Evolutionary conservation across 331 rosid species (phyloP).

Genomic region (Pyrus hybrid): DNA sequence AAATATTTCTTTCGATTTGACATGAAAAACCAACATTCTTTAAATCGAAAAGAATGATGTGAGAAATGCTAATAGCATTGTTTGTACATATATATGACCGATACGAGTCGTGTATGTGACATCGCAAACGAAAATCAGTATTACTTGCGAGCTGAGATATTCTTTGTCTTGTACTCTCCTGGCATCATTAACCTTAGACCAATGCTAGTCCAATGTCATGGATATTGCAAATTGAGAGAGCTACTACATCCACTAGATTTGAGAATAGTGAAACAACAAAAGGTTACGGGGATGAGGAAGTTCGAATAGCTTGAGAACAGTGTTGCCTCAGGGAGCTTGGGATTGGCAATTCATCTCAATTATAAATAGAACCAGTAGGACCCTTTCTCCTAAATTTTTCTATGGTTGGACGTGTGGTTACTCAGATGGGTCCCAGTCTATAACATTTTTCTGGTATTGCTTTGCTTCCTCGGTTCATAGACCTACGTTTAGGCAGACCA

Average conservation of each 20-base stretch:
- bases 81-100: too few relatives aligned
- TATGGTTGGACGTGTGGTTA: neutral
- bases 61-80: too few relatives aligned
- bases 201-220: neutral
- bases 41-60: too few relatives aligned
- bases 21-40: too few relatives aligned
- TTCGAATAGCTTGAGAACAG: neutral
- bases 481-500: neutral
- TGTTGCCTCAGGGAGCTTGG: neutral
- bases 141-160: neutral
- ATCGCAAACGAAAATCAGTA: neutral
- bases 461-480: neutral
- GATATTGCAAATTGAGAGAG: neutral
- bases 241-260: neutral
- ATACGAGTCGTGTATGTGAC: neutral
- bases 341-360: neutral
- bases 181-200: too few relatives aligned
- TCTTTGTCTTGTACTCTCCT: neutral
- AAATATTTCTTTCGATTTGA: too few relatives aligned
- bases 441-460: neutral
- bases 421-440: neutral
- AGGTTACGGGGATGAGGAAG: neutral
- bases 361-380: too few relatives aligned
- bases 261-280: neutral
- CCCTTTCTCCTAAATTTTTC: neutral